Percentiles rank a stretch among this genome's conserved stretches.
These are phyloP conservation scores for Barnettozyma hawaiiensis DNA, from an alignment of 1,139 yeast species.

Conservation along the genomic window DNA sequence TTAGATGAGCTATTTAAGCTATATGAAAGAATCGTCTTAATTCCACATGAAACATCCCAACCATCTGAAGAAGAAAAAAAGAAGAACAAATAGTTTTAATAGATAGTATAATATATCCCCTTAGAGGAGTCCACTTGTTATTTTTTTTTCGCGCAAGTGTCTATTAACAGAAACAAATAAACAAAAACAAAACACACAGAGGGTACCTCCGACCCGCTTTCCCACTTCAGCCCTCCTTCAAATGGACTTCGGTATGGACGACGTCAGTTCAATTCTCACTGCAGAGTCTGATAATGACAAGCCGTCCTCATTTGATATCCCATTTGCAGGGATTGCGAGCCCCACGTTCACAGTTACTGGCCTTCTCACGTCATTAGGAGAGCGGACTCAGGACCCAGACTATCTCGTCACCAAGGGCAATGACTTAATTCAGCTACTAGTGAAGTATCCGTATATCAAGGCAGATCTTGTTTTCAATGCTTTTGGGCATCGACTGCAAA, in stretches of 20 bases:
- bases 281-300: not conserved
- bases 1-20: conserved; percentile 34
- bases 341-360: conserved; percentile 44
- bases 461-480: conserved; percentile 60
- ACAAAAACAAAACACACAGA: not conserved
- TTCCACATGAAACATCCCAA: conserved; percentile 1
- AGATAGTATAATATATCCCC: not conserved
- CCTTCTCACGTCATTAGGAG: conserved; percentile 24
- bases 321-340: conserved; percentile 17
- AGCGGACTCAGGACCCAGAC: conserved; percentile 23
- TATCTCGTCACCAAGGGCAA: conserved; percentile 25
- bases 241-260: not conserved
- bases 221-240: not conserved
- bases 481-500: conserved; percentile 55
- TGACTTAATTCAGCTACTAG: conserved; percentile 22
- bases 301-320: not conserved
- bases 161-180: too few relatives aligned
- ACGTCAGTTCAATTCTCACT: not conserved
- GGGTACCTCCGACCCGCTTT: not conserved
- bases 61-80: not conserved
- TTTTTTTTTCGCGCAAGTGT: conserved; percentile 1
- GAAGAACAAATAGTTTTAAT: not conserved
- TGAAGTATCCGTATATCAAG: conserved; percentile 51
- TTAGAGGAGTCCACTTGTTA: not conserved
- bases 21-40: conserved; percentile 26